Evolutionary conservation across 331 rosid genomes (phyloP).

Genomic region (Cucumis variabilis): DNA sequence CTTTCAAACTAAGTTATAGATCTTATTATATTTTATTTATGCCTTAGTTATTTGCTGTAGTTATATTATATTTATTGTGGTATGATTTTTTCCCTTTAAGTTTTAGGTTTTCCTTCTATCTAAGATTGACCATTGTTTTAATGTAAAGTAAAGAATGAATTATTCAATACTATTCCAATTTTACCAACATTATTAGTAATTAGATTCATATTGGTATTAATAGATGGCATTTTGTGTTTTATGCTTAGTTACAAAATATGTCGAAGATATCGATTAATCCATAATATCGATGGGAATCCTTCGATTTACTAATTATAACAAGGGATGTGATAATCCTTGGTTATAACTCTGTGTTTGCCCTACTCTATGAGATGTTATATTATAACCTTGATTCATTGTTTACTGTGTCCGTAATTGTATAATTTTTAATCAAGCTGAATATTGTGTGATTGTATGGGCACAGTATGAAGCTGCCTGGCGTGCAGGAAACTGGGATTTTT

Average conservation of each 20-base stretch:
- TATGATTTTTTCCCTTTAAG: background rate
- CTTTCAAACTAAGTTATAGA: background rate
- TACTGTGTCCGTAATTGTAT: slow-evolving; percentile 8
- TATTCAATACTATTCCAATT: too few species aligned
- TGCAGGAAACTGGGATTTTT: slow-evolving; percentile 94
- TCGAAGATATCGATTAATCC: too few species aligned
- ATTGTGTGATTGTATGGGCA: background rate
- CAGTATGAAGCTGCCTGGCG: slow-evolving; percentile 99
- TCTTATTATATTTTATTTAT: too few species aligned
- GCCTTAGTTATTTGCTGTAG: background rate
- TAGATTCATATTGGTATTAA: too few species aligned
- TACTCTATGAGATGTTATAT: background rate
- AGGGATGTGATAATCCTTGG: background rate
- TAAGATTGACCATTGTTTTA: too few species aligned
- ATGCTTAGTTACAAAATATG: too few species aligned
- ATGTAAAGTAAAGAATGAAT: too few species aligned
- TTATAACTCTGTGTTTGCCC: background rate
- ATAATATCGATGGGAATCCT: too few species aligned
- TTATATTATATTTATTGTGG: background rate
- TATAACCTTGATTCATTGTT: background rate
- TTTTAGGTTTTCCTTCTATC: too few species aligned
- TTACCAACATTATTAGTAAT: too few species aligned
- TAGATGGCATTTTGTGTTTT: too few species aligned
- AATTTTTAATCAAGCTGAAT: background rate
- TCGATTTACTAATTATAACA: background rate